These are phyloP conservation scores for Obba rivulosa DNA, from an alignment of 768 basidiomycete species.

Conservation along the genomic window DNA sequence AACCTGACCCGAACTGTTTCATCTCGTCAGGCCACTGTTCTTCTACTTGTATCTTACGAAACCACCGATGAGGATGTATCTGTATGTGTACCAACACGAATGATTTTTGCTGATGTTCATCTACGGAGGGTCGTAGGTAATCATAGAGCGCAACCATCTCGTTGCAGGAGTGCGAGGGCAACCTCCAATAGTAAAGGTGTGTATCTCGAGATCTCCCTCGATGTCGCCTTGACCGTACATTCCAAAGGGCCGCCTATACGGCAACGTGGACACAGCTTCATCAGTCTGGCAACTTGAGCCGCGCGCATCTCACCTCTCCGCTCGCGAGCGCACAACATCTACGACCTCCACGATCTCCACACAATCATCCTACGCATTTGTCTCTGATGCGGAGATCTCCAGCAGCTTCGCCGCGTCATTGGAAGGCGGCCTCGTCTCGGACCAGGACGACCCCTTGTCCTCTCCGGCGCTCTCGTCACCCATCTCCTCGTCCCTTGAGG, in stretches of 20 bases:
- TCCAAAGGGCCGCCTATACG: conserved; percentile 66
- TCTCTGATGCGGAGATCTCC: conserved; percentile 82
- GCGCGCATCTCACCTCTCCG: conserved; percentile 44
- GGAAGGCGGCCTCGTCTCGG: conserved; percentile 68
- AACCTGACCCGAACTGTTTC: conserved; percentile 16
- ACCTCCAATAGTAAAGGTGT: conserved; percentile 68
- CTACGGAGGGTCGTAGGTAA: conserved; percentile 40
- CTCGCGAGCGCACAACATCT: conserved; percentile 70
- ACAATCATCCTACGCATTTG: conserved; percentile 74
- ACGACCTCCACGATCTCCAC: conserved; percentile 71
- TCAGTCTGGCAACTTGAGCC: conserved; percentile 82
- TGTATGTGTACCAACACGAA: conserved; percentile 34
- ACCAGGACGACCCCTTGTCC: conserved; percentile 55
- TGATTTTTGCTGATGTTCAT: conserved; percentile 1
- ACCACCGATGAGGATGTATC: conserved; percentile 67
- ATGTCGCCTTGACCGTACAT: neutral
- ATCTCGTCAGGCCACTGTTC: conserved; percentile 59
- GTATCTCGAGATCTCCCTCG: conserved; percentile 8
- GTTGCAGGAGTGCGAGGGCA: conserved; percentile 71
- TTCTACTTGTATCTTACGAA: conserved; percentile 68
- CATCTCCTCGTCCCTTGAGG: conserved; percentile 50
- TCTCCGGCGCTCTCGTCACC: conserved; percentile 65
- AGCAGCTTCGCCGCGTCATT: conserved; percentile 82
- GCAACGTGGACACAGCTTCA: conserved; percentile 55
- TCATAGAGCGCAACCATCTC: conserved; percentile 66